Evolutionary conservation across 2,329 filamentous ascomycete species (phyloP).

Genomic region (Aspergillus pseudoglaucus): DNA sequence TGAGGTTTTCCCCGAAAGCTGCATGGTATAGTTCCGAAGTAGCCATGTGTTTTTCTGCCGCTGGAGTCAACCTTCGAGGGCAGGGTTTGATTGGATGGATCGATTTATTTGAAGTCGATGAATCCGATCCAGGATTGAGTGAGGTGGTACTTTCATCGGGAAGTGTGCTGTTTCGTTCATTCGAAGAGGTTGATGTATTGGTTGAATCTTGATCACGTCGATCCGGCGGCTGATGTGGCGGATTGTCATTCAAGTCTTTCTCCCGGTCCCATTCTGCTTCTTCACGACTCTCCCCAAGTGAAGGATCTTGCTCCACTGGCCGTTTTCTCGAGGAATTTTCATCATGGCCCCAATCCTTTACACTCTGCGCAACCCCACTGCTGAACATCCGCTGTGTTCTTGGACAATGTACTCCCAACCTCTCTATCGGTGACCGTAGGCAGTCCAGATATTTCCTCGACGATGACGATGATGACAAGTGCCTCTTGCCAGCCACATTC

Average conservation of each 20-base stretch:
- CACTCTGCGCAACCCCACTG: conserved; percentile 16
- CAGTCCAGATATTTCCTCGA: conserved; percentile 13
- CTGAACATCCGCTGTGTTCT: conserved; percentile 23
- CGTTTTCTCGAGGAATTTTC: conserved; percentile 5
- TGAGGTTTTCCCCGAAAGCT: conserved; percentile 13
- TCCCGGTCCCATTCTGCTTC: neutral
- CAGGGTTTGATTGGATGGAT: neutral
- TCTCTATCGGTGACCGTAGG: conserved; percentile 10
- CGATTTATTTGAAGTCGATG: neutral
- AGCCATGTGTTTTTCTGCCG: conserved; percentile 14
- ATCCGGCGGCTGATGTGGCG: neutral
- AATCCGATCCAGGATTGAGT: neutral
- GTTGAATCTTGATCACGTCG: neutral
- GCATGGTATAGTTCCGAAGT: conserved; percentile 19
- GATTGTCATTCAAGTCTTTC: neutral
- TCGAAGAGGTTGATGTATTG: neutral
- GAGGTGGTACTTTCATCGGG: neutral
- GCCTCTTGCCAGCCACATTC: conserved; percentile 9
- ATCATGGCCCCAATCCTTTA: conserved; percentile 15
- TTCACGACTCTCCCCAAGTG: neutral
- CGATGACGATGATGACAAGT: conserved; percentile 8
- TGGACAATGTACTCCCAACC: conserved; percentile 12
- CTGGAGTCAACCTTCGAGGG: conserved; percentile 8
- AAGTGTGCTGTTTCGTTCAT: neutral
- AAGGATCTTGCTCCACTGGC: neutral